Evolutionary conservation across 1,284 basidiomycete species (phyloP).

Genomic region (Malassezia nana): DNA sequence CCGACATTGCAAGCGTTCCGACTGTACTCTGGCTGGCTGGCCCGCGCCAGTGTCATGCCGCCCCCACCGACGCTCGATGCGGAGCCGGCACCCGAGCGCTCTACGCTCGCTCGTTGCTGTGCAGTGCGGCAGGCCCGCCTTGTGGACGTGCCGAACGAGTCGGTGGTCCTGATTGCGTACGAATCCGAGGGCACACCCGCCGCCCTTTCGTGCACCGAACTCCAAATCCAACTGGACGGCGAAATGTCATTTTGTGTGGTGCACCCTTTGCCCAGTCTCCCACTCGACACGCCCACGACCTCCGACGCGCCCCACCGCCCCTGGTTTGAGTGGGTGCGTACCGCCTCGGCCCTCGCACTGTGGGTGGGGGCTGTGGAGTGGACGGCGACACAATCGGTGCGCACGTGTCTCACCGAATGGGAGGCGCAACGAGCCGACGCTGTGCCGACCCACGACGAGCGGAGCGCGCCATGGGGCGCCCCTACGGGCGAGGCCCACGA

Average conservation of each 20-base stretch:
- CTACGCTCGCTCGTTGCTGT: neutral
- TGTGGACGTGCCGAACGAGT: neutral
- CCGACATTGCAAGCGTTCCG: neutral
- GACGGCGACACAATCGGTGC: neutral
- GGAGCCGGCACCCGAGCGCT: neutral
- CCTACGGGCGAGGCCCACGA: neutral
- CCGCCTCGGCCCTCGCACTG: neutral
- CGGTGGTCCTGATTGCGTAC: constrained; percentile 9
- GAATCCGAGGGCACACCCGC: no score
- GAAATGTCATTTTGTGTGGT: constrained; percentile 6
- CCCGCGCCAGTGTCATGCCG: constrained; percentile 5
- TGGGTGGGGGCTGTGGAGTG: neutral
- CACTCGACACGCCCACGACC: neutral
- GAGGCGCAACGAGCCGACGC: neutral
- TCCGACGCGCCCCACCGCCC: neutral
- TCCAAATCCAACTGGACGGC: constrained; percentile 6
- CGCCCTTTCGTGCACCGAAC: no score
- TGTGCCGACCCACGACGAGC: neutral
- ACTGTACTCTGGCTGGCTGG: neutral
- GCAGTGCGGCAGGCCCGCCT: neutral
- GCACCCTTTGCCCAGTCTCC: neutral
- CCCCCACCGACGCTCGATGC: constrained; percentile 11
- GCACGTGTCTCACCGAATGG: neutral
- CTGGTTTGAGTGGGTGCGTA: neutral
- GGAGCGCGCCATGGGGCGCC: neutral